These are phyloP conservation scores for Mycena amicta DNA, from an alignment of 768 basidiomycete genomes.

Conservation along the genomic window DNA sequence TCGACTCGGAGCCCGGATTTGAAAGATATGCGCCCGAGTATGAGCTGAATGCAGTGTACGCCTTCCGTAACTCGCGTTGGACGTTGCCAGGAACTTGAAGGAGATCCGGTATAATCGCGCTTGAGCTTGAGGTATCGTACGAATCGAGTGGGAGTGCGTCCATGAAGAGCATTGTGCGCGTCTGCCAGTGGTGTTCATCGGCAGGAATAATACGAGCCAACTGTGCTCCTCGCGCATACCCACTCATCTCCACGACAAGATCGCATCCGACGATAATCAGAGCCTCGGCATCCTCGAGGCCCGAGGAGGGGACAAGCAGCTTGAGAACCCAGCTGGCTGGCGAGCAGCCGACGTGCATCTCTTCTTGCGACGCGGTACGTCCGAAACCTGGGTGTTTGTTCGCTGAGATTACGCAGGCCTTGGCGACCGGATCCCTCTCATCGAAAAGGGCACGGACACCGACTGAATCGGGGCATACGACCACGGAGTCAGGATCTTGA, in stretches of 20 bases:
- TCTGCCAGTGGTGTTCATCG: constrained; percentile 2
- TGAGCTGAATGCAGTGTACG: constrained; percentile 13
- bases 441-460: neutral
- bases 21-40: too few relatives aligned
- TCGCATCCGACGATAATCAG: constrained; percentile 17
- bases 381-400: constrained; percentile 19
- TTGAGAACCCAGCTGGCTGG: constrained; percentile 13
- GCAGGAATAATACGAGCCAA: neutral
- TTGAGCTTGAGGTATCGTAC: constrained; percentile 4
- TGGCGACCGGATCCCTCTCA: neutral
- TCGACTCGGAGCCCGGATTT: too few relatives aligned
- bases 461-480: neutral
- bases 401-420: constrained; percentile 19
- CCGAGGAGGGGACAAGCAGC: constrained; percentile 8
- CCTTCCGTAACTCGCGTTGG: constrained; percentile 18
- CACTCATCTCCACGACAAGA: constrained; percentile 8
- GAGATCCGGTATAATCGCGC: constrained; percentile 4
- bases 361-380: constrained; percentile 20
- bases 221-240: constrained; percentile 8
- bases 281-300: constrained; percentile 6
- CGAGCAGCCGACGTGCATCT: constrained; percentile 20
- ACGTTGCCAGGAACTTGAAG: constrained; percentile 17
- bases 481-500: neutral
- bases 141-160: constrained; percentile 17
- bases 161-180: constrained; percentile 21